Evolutionary conservation across 1,284 basidiomycete genomes (phyloP).

Genomic region (Austroboletus niveus): DNA sequence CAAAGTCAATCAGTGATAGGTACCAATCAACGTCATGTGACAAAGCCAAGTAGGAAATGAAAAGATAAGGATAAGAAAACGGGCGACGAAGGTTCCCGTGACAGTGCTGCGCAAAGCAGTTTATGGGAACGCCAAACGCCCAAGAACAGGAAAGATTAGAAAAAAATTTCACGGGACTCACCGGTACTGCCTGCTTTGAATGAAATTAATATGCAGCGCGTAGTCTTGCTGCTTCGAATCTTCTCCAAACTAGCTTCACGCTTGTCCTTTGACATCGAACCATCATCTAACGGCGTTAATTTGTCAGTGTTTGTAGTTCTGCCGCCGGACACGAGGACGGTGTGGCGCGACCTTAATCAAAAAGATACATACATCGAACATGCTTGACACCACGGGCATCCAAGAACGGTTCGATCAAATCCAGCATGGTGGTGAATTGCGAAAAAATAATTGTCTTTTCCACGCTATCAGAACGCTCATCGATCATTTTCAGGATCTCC

Average conservation of each 20-base stretch:
- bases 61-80: neutral
- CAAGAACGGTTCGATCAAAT: slow-evolving; percentile 85
- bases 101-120: neutral
- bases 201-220: slow-evolving; percentile 86
- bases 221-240: slow-evolving; percentile 63
- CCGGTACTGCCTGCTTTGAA: slow-evolving; percentile 95
- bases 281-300: slow-evolving; percentile 64
- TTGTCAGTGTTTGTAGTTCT: slow-evolving; percentile 1
- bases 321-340: neutral
- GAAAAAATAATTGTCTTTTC: slow-evolving; percentile 93
- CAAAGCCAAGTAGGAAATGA: neutral
- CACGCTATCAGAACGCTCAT: slow-evolving; percentile 53
- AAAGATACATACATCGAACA: slow-evolving; percentile 74
- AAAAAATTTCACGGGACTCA: slow-evolving; percentile 30
- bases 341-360: neutral
- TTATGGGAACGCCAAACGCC: neutral
- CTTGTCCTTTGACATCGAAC: slow-evolving; percentile 75
- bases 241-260: slow-evolving; percentile 73
- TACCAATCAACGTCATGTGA: neutral
- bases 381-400: slow-evolving; percentile 61
- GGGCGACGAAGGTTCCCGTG: neutral
- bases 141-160: no score
- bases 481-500: slow-evolving; percentile 68
- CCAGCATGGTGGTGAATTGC: slow-evolving; percentile 90
- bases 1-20: slow-evolving; percentile 15